Base-by-base conservation (phyloP, 1,284 basidiomycete species). In the Moesziomyces antarcticus region DNA sequence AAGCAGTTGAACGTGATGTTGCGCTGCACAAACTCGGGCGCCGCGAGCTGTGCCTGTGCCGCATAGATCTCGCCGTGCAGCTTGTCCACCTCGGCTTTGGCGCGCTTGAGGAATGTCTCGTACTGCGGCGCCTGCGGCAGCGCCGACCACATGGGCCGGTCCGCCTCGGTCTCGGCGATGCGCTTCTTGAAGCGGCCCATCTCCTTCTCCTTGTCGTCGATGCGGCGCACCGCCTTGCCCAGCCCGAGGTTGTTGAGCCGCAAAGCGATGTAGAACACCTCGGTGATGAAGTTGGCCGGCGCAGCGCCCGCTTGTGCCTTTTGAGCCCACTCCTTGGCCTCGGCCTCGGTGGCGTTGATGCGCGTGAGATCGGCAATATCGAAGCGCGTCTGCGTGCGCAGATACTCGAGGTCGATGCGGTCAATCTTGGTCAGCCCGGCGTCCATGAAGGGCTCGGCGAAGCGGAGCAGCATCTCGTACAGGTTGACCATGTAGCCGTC, bases 361-460 rank as follows among this genome's bases (percentile, higher is more conserved):
- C 82, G 63, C 7, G 82, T 84, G 25, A 84, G 72, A 5, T 77
- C 73, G 35, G 35, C 42, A 8, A 77, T 64, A 48, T 78, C 75
- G 52, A 73, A 82, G n/a, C 79, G 73, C 47, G 57, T 75, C 72
- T 83, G 81, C 35, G 51, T 62, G 43, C 74, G 70, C 30, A 80
- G 42, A 84, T 92, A 99, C 21, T 91, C 86, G 5, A 90, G 87
- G 80, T 99, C 95, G 57, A 99, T 93, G 56, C 93, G 91, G 83
- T 98, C 93, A 35, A 84, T 84, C 73, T 98, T 99, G 53, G 91
- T 90, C 79, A 91, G 96, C 57, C 88, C 89, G 0, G 92, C 90
- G 84, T 99, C 96, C 88, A 98, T 94, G 82, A 99, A 97, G 0
- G 97, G 97, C 75, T 94, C 93, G n/a, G 94, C 92, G 76, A 99